A percentile compares a stretch with the other conserved stretches of the same genome.
Evolutionary conservation across 306 rosid species (phyloP).

Genomic region (Trifolium fragiferum): DNA sequence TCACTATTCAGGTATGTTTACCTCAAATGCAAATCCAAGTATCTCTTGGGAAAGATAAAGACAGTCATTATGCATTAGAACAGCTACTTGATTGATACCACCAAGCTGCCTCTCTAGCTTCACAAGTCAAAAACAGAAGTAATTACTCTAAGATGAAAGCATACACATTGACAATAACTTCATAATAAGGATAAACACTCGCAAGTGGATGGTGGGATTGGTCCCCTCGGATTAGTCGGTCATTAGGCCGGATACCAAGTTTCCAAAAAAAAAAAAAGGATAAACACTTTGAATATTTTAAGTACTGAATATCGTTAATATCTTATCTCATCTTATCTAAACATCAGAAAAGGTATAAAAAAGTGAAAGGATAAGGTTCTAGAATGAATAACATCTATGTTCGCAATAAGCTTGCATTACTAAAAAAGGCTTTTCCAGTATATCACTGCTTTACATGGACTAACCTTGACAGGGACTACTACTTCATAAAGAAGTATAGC

Average conservation of each 20-base stretch:
- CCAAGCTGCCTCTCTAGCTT: conserved; percentile 98
- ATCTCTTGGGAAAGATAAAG: conserved; percentile 88
- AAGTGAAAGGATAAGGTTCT: neutral
- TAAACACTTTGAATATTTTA: conserved; percentile 13
- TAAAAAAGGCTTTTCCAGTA: neutral
- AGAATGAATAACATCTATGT: conserved; percentile 25
- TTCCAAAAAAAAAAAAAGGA: too few relatives aligned
- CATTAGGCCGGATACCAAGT: too few relatives aligned
- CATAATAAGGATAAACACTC: conserved; percentile 29
- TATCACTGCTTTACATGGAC: conserved; percentile 41
- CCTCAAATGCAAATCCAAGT: conserved; percentile 95
- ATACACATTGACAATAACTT: conserved; percentile 10
- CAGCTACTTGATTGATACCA: conserved; percentile 83
- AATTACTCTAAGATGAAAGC: conserved; percentile 38
- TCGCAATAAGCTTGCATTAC: neutral
- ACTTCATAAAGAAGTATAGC: conserved; percentile 93
- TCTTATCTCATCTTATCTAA: conserved; percentile 21
- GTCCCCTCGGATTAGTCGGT: too few relatives aligned
- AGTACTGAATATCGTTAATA: conserved; percentile 4
- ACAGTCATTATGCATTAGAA: conserved; percentile 93
- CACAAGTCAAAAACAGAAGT: conserved; percentile 59
- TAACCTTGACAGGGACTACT: conserved; percentile 93
- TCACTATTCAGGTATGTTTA: conserved; percentile 43
- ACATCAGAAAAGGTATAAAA: conserved; percentile 28
- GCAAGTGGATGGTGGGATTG: too few relatives aligned